Base-by-base conservation (phyloP, 495 filamentous ascomycete species). In the Margaritispora aquatica region DNA sequence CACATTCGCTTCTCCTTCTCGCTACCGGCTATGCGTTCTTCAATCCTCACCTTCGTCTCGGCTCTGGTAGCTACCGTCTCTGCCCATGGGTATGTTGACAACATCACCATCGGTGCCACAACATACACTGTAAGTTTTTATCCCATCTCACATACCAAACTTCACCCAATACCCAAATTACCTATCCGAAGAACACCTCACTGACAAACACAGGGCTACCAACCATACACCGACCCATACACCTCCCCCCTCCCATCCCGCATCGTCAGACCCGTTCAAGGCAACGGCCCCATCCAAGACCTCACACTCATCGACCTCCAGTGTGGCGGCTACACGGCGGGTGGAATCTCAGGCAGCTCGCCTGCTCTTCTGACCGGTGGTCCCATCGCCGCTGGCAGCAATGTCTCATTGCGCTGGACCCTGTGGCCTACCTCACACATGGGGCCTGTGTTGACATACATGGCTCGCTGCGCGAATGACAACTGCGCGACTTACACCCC, bases 371-470 rank as follows among this genome's bases (percentile, higher is more conserved):
- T 76, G 17, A 69, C 82, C 26, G 77, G 77, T 55, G 82, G 81
- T 31, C 55, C 73, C 20, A 77, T 78, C 20, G 71, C 73, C 44
- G 84, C 84, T 29, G 83, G 84, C 54, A 77, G 75, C 22, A 71
- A 66, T 1, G 78, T 87, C 47, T 77, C 77, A 53, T 73, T 89
- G 15, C 79, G 81, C 60, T 88, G 85, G 85, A 83, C 80, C 5
- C n/a, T 59, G 10, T 89, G 84, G 84, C 84, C 84, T 8, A 72
- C 74, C 19, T 75, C 71, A 34, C 86, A 88, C 64, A 77, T 84
- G 61, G 87, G 87, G 8, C 84, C 85, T 1, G 78, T 89, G 51
- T 78, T 89, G 63, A 82, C 79, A 52, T 87, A 87, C 71, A 68
- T 88, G 62, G 85, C 84, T 57, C 78, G 82, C 61, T 88, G 85